These are phyloP conservation scores for Elsinoe australis DNA, from an alignment of 2,329 filamentous ascomycete species.

Conservation along the genomic window DNA sequence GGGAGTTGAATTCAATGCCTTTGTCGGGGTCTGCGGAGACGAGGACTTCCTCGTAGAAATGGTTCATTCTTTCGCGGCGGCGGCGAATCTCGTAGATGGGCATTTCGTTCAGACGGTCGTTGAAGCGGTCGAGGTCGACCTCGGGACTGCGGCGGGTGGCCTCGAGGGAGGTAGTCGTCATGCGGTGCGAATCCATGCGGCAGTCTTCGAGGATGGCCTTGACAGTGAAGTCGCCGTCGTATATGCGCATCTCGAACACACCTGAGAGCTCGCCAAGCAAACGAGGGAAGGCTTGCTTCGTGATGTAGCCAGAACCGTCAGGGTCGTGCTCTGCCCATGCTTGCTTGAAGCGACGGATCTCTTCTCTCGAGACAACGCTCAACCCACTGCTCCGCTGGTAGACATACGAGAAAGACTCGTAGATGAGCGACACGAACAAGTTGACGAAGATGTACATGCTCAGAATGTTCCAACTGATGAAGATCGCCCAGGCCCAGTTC, in stretches of 20 bases:
- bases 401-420: conserved; percentile 98
- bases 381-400: conserved; percentile 95
- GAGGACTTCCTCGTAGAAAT: conserved; percentile 96
- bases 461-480: conserved; percentile 96
- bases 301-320: conserved; percentile 81
- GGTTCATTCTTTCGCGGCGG: conserved; percentile 72
- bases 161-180: conserved; percentile 11
- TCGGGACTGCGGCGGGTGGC: conserved; percentile 27
- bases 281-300: conserved; percentile 79
- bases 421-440: conserved; percentile 95
- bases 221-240: conserved; percentile 83
- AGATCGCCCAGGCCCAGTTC: conserved; percentile 78
- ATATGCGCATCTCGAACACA: conserved; percentile 94
- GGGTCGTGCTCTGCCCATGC: conserved; percentile 96
- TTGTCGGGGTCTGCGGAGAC: conserved; percentile 83
- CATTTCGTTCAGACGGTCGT: conserved; percentile 62
- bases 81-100: conserved; percentile 67
- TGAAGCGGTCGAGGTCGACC: conserved; percentile 69
- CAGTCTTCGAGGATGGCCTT: conserved; percentile 80
- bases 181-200: conserved; percentile 12
- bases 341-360: conserved; percentile 94
- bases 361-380: conserved; percentile 80
- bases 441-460: conserved; percentile 99
- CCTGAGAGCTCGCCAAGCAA: conserved; percentile 85
- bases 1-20: conserved; percentile 84